These are phyloP conservation scores for Diaporthe ampelina DNA, from an alignment of 2,329 filamentous ascomycete species.

Conservation along the genomic window DNA sequence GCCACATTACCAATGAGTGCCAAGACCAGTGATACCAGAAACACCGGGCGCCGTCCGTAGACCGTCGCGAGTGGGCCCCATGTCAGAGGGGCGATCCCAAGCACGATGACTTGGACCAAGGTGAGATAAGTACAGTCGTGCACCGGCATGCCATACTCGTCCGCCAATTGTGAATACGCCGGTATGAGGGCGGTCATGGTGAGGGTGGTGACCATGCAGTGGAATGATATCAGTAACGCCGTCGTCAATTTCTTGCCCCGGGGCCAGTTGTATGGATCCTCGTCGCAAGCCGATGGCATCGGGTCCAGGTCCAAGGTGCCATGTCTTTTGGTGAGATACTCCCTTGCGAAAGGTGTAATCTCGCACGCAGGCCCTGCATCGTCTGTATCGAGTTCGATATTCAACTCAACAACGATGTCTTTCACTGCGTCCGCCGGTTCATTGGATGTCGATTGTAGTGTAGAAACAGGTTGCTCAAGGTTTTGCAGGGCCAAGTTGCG, in stretches of 20 bases:
- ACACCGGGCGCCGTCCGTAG: conserved; percentile 58
- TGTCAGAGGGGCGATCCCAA: conserved; percentile 21
- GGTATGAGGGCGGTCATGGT: conserved; percentile 63
- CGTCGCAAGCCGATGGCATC: conserved; percentile 60
- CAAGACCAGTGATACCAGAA: conserved; percentile 62
- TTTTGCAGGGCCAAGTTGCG: neutral
- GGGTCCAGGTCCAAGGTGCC: conserved; percentile 67
- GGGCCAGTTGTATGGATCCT: conserved; percentile 68
- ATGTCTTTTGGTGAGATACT: conserved; percentile 64
- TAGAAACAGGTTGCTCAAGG: neutral
- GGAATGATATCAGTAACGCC: conserved; percentile 63
- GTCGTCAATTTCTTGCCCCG: conserved; percentile 63
- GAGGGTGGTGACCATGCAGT: conserved; percentile 65
- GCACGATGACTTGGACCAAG: neutral
- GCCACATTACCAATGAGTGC: conserved; percentile 64
- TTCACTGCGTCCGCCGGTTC: neutral
- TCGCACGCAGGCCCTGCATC: neutral
- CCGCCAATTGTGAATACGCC: conserved; percentile 61
- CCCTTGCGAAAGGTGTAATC: conserved; percentile 49
- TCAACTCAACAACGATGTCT: neutral
- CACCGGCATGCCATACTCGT: conserved; percentile 58
- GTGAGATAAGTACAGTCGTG: conserved; percentile 30
- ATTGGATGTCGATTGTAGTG: neutral
- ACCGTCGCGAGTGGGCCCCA: conserved; percentile 23
- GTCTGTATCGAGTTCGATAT: neutral